phyloP scores from a whole-genome alignment of 2,329 filamentous ascomycete genomes.

The Talaromyces marneffei region DNA sequence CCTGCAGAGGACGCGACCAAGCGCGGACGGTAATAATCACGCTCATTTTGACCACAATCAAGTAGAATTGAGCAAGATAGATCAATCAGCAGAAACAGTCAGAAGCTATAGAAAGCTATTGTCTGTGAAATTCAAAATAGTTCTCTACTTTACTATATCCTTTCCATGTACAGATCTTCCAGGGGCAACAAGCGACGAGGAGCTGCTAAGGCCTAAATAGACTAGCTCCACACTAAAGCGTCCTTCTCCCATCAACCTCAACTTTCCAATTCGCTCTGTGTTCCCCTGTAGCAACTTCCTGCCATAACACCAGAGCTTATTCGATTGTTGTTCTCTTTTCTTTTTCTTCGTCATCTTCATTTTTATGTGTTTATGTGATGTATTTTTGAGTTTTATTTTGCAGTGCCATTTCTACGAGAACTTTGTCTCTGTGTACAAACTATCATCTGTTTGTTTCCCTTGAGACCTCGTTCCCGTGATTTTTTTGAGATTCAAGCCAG shows the following conservation, averaged over 20 bases:
- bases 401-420: background rate
- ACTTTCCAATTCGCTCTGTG: constrained; percentile 1
- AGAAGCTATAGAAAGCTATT: background rate
- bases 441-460: background rate
- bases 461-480: background rate
- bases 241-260: constrained; percentile 1
- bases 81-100: background rate
- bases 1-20: background rate
- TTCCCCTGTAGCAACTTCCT: constrained; percentile 10
- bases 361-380: background rate
- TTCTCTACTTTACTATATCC: too few species aligned
- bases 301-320: background rate
- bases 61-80: background rate
- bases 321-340: background rate
- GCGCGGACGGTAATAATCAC: background rate
- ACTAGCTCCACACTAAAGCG: constrained; percentile 5
- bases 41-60: too few species aligned
- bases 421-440: background rate
- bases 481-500: constrained; percentile 1
- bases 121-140: background rate
- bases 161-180: background rate
- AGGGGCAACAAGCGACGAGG: background rate
- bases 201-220: background rate
- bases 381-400: background rate
- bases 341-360: background rate